Evolutionary conservation across 2,329 filamentous ascomycete species (phyloP).

Genomic region (Diplocarpon rosae): DNA sequence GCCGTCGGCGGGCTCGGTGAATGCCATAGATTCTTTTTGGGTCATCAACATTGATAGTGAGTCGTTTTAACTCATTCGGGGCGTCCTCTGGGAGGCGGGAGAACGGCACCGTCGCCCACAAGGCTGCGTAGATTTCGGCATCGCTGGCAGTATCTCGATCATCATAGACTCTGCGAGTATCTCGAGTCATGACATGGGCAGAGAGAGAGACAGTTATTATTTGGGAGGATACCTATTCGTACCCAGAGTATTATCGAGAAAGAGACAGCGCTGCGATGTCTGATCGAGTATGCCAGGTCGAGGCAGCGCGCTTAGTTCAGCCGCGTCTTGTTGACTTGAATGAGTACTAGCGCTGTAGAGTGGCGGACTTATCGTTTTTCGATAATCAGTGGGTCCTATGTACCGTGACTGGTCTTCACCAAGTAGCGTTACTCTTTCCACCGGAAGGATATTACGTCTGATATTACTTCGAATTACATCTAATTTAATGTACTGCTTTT

Average conservation of each 20-base stretch:
- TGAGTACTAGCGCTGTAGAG: no score
- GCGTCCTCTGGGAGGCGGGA: slow-evolving; percentile 49
- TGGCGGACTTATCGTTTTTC: no score
- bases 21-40: slow-evolving; percentile 50
- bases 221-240: background rate
- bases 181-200: slow-evolving; percentile 40
- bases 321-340: no score
- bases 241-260: background rate
- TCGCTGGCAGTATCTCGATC: slow-evolving; percentile 16
- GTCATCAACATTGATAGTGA: slow-evolving; percentile 48
- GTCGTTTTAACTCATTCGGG: slow-evolving; percentile 43
- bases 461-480: no score
- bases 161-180: slow-evolving; percentile 26
- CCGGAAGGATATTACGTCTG: no score
- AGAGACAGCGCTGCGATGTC: background rate
- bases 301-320: no score
- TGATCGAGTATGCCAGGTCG: no score
- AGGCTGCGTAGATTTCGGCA: slow-evolving; percentile 36
- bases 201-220: slow-evolving; percentile 4
- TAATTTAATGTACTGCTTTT: no score
- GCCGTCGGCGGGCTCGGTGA: slow-evolving; percentile 48
- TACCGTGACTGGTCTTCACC: no score
- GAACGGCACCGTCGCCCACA: slow-evolving; percentile 53
- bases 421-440: no score
- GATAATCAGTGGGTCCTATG: no score